phyloP scores from a whole-genome alignment of 768 basidiomycete species.

The Kondoa subrosea region DNA sequence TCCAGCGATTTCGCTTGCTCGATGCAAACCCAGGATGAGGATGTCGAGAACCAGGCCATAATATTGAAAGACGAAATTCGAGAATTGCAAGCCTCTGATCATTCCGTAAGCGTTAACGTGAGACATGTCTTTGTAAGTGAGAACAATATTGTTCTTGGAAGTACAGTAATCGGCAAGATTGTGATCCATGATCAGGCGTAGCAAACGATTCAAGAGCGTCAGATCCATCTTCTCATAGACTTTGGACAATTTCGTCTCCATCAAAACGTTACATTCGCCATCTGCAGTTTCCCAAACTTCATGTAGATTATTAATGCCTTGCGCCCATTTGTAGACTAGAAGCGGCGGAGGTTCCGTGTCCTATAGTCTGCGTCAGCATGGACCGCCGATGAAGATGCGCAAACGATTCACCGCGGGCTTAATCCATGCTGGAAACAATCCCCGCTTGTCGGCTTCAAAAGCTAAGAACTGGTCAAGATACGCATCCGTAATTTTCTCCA shows the following conservation, averaged over 20 bases:
- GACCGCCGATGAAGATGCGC: background rate
- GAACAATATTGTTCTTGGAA: constrained; percentile 90
- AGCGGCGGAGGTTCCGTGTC: constrained; percentile 94
- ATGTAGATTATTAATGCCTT: constrained; percentile 95
- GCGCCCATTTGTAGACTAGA: constrained; percentile 98
- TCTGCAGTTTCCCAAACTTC: constrained; percentile 98
- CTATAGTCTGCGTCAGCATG: background rate
- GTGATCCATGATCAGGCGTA: constrained; percentile 92
- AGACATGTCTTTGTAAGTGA: constrained; percentile 96
- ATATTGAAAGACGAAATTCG: constrained; percentile 80
- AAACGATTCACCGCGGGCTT: constrained; percentile 53
- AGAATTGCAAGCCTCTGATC: constrained; percentile 95
- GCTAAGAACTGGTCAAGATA: constrained; percentile 97
- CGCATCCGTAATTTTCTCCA: constrained; percentile 99
- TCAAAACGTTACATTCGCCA: constrained; percentile 93
- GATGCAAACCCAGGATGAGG: constrained; percentile 86
- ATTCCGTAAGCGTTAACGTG: constrained; percentile 94
- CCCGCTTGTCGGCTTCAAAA: constrained; percentile 97
- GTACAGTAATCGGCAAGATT: constrained; percentile 99
- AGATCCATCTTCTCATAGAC: constrained; percentile 99
- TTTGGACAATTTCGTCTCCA: constrained; percentile 95
- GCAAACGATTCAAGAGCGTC: constrained; percentile 81
- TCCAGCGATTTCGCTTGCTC: constrained; percentile 97
- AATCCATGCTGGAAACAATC: constrained; percentile 96
- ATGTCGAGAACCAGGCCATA: constrained; percentile 85